Base-by-base conservation (phyloP, 2,329 filamentous ascomycete genomes). In the Sarocladium kiliense region DNA sequence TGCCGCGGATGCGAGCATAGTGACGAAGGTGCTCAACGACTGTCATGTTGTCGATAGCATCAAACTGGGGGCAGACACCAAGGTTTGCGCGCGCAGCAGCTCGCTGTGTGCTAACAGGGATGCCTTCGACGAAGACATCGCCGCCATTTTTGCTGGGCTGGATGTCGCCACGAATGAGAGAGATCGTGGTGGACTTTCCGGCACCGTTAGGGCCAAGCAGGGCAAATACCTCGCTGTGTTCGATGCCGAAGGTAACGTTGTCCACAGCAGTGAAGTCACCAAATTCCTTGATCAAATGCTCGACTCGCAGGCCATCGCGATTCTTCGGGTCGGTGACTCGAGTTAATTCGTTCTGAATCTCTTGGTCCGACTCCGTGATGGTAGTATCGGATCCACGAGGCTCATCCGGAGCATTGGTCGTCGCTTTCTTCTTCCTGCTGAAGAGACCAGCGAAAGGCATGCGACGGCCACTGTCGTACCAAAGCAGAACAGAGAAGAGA, bases 201-300 rank as follows among this genome's bases (percentile, higher is more conserved):
- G 88, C 88, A 2, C 88, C 88, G 63, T 91, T 91, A 0, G 88
- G 87, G 0, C 88, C 88, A 0, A 93, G 78, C 0, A 92, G 76
- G 0, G 87, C 87, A 63, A 91, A 88, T 1, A 90, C 84, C 65
- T 91, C 84, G 26, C 85, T 81, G 49, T 79, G 76, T 2, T 79
- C 77, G 1, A 91, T 82, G 3, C 85, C 85, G 57, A 91, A 88
- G 0, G 84, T 85, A 16, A 90, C 79, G 61, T 91, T 81, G 59
- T 89, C 79, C 5, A 91, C 86, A 1, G 87, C 88, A 3, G 79
- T 74, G 57, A 81, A 80, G 41, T 74, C 74, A 2, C 80, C 80
- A 63, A 91, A 91, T 0, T 76, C 74, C 66, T 91, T 92, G 21
- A 80, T 84, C 3, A 90, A 71, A 63, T 89, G 81, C 2, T 86